phyloP scores from a whole-genome alignment of 2,329 filamentous ascomycete species.

The Macrophomina phaseolina region DNA sequence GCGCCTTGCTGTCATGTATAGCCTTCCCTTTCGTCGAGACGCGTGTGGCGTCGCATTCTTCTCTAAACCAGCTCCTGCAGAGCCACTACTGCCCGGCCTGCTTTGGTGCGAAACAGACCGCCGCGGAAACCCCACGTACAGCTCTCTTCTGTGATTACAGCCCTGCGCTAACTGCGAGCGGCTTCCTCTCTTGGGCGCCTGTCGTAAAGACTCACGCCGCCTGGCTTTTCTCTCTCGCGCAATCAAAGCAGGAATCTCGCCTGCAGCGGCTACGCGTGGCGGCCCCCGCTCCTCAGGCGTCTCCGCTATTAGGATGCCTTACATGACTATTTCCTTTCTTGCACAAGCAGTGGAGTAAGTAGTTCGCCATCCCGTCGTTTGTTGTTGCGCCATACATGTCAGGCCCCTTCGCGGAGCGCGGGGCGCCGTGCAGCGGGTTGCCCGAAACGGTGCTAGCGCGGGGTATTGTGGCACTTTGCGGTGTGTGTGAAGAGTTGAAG shows the following conservation, averaged over 20 bases:
- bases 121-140: background rate
- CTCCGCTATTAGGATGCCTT: no score
- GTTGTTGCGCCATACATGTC: slow-evolving; percentile 1
- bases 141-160: no score
- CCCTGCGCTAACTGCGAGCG: no score
- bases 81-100: background rate
- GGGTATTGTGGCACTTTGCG: slow-evolving; percentile 20
- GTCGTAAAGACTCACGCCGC: no score
- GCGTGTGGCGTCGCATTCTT: no score
- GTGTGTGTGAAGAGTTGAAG: slow-evolving; percentile 10
- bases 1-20: background rate
- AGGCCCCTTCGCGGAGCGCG: background rate
- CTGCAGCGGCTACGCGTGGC: background rate
- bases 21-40: background rate
- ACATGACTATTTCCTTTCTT: no score
- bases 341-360: no score
- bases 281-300: no score
- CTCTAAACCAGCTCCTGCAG: background rate
- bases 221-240: no score
- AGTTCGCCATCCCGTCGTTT: background rate
- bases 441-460: slow-evolving; percentile 10
- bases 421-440: slow-evolving; percentile 13
- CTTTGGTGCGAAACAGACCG: slow-evolving; percentile 14
- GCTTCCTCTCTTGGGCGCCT: background rate
- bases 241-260: background rate